phyloP scores from a whole-genome alignment of 2,329 filamentous ascomycete species.

The Cladophialophora bantiana region DNA sequence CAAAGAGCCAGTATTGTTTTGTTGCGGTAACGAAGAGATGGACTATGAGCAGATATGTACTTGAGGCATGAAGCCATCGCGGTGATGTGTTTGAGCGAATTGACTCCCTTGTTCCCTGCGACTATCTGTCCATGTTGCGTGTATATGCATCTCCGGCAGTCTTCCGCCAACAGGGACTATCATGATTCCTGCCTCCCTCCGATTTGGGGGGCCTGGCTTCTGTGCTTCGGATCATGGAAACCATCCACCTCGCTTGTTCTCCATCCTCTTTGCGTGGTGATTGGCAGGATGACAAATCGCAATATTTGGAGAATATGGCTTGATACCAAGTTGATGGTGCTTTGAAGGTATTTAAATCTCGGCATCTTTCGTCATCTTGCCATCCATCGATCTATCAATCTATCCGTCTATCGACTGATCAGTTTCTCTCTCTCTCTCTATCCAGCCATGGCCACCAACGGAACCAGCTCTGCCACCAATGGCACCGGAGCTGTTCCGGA shows the following conservation, averaged over 20 bases:
- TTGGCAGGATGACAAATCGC: slow-evolving; percentile 23
- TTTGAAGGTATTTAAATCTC: not conserved
- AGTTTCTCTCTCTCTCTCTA: not conserved
- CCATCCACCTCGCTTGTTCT: not conserved
- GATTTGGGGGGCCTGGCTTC: not conserved
- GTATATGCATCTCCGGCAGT: no score
- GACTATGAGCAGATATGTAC: not conserved
- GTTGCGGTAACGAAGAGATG: not conserved
- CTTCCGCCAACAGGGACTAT: no score
- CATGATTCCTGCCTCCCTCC: no score
- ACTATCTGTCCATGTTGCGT: no score
- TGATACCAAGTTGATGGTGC: not conserved
- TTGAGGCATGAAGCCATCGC: not conserved
- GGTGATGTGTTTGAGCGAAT: not conserved
- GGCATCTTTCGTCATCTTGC: not conserved
- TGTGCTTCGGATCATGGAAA: no score
- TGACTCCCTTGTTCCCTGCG: not conserved
- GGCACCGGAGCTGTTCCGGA: slow-evolving; percentile 45
- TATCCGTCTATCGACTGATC: not conserved
- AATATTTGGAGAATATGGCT: slow-evolving; percentile 19
- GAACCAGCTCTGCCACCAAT: not conserved
- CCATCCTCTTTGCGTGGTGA: not conserved
- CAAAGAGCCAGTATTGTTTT: not conserved
- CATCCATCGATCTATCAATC: not conserved
- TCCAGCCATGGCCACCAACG: slow-evolving; percentile 11